Conservation (phyloP, 176 grass and related monocot genomes). For the Hsuehochloa calcarea region DNA sequence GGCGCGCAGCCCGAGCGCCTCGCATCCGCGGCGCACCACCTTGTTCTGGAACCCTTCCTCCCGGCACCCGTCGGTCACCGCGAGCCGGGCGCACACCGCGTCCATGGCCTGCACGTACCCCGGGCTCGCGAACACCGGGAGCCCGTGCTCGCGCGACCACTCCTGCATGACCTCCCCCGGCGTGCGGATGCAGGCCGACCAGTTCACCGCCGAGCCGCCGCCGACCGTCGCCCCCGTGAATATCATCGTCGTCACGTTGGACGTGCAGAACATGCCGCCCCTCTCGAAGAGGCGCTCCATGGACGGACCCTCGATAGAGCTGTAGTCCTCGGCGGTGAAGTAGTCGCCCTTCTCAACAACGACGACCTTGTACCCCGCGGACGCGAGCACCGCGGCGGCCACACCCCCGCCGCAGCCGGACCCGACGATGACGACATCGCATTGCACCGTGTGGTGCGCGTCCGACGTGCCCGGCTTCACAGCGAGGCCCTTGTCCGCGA, state of each 20-base stretch:
- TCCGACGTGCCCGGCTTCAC: slow-evolving; percentile 27
- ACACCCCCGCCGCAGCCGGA: slow-evolving; percentile 87
- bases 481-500: slow-evolving; percentile 51
- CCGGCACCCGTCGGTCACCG: slow-evolving; percentile 48
- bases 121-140: slow-evolving; percentile 48
- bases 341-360: slow-evolving; percentile 92
- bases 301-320: slow-evolving; percentile 68
- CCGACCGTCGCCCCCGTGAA: slow-evolving; percentile 80
- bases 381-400: slow-evolving; percentile 71
- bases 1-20: slow-evolving; percentile 55
- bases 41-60: slow-evolving; percentile 87
- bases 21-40: slow-evolving; percentile 66
- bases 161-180: slow-evolving; percentile 55
- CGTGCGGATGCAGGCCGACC: slow-evolving; percentile 86
- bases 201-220: slow-evolving; percentile 91
- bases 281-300: slow-evolving; percentile 62
- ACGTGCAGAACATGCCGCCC: slow-evolving; percentile 55
- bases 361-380: slow-evolving; percentile 71
- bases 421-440: slow-evolving; percentile 80
- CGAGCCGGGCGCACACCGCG: slow-evolving; percentile 60
- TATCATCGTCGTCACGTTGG: slow-evolving; percentile 50
- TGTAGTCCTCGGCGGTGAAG: slow-evolving; percentile 71
- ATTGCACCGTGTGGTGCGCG: slow-evolving; percentile 43
- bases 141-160: slow-evolving; percentile 58
- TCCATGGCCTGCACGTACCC: slow-evolving; percentile 64